Evolutionary conservation across 2,329 filamentous ascomycete genomes (phyloP).

Genomic region (Microcyclospora tardicrescens): DNA sequence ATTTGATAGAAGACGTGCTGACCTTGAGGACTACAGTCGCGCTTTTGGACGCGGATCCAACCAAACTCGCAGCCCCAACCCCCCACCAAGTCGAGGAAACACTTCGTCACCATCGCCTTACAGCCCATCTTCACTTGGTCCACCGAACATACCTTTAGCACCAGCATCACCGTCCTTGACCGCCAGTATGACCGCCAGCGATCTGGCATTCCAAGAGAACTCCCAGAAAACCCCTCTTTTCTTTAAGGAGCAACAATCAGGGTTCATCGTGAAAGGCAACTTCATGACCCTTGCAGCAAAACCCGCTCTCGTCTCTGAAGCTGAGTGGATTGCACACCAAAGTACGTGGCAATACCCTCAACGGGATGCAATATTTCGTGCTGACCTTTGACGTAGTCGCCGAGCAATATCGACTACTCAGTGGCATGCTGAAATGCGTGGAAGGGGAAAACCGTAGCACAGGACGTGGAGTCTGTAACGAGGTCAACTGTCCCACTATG

Average conservation of each 20-base stretch:
- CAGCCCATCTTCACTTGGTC: slow-evolving; percentile 17
- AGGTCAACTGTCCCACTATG: slow-evolving; percentile 76
- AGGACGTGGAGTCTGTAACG: slow-evolving; percentile 69
- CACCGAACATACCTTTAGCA: slow-evolving; percentile 17
- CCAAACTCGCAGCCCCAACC: slow-evolving; percentile 13
- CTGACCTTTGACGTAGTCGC: slow-evolving; percentile 47
- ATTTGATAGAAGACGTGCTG: no score
- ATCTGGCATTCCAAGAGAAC: slow-evolving; percentile 31
- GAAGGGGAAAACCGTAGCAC: slow-evolving; percentile 70
- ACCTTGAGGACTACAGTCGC: slow-evolving; percentile 12
- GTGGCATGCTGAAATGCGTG: slow-evolving; percentile 78
- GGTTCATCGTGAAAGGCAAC: slow-evolving; percentile 90
- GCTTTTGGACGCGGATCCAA: slow-evolving; percentile 18
- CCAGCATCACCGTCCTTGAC: slow-evolving; percentile 34
- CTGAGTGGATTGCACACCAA: slow-evolving; percentile 93
- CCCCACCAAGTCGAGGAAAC: slow-evolving; percentile 20
- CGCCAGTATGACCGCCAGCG: slow-evolving; percentile 56
- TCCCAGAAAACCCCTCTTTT: slow-evolving; percentile 54
- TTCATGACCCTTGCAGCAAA: slow-evolving; percentile 91
- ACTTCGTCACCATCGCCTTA: slow-evolving; percentile 21
- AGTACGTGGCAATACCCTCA: slow-evolving; percentile 41
- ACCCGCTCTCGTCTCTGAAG: slow-evolving; percentile 84
- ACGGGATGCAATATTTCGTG: background rate
- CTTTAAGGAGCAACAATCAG: slow-evolving; percentile 62
- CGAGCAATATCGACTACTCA: slow-evolving; percentile 80